Evolutionary conservation across 371 early-diverging fungal genomes (phyloP).

Genomic region (Phascolomyces articulosus): DNA sequence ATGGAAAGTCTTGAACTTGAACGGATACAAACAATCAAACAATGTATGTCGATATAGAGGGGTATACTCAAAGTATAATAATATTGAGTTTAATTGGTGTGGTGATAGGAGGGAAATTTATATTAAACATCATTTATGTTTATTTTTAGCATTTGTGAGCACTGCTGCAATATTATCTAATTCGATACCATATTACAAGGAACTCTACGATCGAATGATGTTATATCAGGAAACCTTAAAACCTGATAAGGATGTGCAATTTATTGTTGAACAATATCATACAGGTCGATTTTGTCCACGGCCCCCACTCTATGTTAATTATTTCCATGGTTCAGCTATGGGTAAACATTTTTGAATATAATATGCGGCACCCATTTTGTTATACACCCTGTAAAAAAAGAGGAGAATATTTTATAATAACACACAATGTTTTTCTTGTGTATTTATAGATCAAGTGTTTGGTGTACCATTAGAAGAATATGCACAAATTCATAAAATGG

Average conservation of each 20-base stretch:
- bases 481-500: conserved; percentile 53
- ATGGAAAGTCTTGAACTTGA: conserved; percentile 63
- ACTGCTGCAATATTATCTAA: conserved; percentile 66
- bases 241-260: conserved; percentile 70
- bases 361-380: too few relatives aligned
- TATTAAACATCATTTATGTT: too few relatives aligned
- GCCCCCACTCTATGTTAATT: conserved; percentile 66
- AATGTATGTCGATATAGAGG: conserved; percentile 33
- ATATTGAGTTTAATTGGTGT: too few relatives aligned
- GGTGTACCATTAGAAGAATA: conserved; percentile 74
- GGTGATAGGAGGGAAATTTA: too few relatives aligned
- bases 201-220: conserved; percentile 63
- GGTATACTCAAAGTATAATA: too few relatives aligned
- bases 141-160: conserved; percentile 58
- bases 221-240: conserved; percentile 71
- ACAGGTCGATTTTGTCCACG: conserved; percentile 70
- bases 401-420: too few relatives aligned
- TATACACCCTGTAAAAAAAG: too few relatives aligned
- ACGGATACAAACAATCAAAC: conserved; percentile 60
- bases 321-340: conserved; percentile 59
- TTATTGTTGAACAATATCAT: conserved; percentile 70
- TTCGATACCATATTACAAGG: conserved; percentile 56
- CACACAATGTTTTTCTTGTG: too few relatives aligned
- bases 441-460: conserved; percentile 65
- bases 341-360: conserved; percentile 42